Evolutionary conservation across 208 protist genomes (phyloP).

Genomic region (Wallacemonas sp.): DNA sequence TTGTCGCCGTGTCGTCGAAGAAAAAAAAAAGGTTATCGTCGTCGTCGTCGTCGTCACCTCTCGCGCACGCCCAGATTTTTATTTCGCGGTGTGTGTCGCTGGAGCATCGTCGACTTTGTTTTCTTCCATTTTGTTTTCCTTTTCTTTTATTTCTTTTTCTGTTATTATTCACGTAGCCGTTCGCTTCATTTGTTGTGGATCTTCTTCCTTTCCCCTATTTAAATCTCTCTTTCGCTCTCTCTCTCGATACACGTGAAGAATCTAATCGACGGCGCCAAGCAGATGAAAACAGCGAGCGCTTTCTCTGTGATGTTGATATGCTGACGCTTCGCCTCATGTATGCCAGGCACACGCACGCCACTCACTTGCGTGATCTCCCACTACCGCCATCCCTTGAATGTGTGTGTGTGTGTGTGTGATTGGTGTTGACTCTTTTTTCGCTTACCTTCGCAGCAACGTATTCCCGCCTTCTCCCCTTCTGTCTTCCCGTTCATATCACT

Average conservation of each 20-base stretch:
- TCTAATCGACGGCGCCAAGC: too few relatives aligned
- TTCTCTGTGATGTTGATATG: constrained; percentile 27
- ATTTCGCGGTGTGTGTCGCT: constrained; percentile 5
- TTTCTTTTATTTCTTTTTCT: constrained; percentile 5
- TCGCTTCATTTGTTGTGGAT: neutral
- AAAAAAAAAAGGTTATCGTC: too few relatives aligned
- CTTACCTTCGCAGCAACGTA: too few relatives aligned
- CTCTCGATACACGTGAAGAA: neutral
- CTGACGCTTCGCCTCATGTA: too few relatives aligned
- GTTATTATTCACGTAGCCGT: constrained; percentile 4
- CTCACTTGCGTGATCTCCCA: neutral
- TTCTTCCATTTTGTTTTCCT: constrained; percentile 21
- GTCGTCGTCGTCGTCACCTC: too few relatives aligned
- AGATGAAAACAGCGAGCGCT: constrained; percentile 22
- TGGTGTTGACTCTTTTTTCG: too few relatives aligned
- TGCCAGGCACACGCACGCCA: too few relatives aligned
- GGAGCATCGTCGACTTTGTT: neutral
- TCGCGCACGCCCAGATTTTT: neutral
- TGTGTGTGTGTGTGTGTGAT: constrained; percentile 4
- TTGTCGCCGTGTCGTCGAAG: too few relatives aligned
- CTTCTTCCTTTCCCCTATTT: neutral
- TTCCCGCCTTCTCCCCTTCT: too few relatives aligned
- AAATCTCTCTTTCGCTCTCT: neutral
- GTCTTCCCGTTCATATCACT: too few relatives aligned
- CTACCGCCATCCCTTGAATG: neutral